Evolutionary conservation across 176 grass and related monocot species (phyloP).

Genomic region (Rhynchospora tenuis): DNA sequence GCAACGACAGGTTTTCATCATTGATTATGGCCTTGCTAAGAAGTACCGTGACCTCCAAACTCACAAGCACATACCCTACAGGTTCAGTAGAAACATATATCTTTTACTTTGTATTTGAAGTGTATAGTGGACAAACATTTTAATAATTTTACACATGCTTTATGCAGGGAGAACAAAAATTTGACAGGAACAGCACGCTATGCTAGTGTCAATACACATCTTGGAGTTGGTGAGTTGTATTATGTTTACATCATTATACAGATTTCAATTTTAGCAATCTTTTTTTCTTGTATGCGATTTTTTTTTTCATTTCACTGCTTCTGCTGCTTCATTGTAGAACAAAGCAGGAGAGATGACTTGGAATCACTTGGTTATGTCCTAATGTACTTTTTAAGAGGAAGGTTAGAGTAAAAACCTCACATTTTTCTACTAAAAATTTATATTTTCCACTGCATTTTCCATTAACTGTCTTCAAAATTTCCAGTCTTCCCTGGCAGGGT

Average conservation of each 20-base stretch:
- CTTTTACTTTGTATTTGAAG: conserved; percentile 1
- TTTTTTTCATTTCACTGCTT: background rate
- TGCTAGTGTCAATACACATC: conserved; percentile 24
- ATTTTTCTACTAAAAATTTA: conserved; percentile 4
- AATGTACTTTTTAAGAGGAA: conserved; percentile 93
- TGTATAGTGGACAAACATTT: background rate
- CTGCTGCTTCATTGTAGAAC: conserved; percentile 39
- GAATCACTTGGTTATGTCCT: conserved; percentile 88
- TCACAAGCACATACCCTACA: conserved; percentile 27
- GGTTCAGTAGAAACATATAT: background rate
- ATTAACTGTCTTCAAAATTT: conserved; percentile 20
- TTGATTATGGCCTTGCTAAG: conserved; percentile 18
- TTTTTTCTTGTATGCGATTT: conserved; percentile 10
- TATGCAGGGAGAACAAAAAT: conserved; percentile 15
- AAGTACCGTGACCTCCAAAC: conserved; percentile 25
- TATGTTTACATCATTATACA: conserved; percentile 3
- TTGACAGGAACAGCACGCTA: conserved; percentile 24
- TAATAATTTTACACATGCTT: conserved; percentile 1
- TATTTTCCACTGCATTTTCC: conserved; percentile 24
- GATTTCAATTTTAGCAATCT: background rate
- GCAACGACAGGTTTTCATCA: conserved; percentile 5
- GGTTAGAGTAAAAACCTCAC: conserved; percentile 31
- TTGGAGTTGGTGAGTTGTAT: conserved; percentile 19
- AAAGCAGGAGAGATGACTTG: conserved; percentile 84
- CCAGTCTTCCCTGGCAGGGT: conserved; percentile 81